phyloP scores from a whole-genome alignment of 2,329 filamentous ascomycete genomes.

The Colletotrichum melonis region DNA sequence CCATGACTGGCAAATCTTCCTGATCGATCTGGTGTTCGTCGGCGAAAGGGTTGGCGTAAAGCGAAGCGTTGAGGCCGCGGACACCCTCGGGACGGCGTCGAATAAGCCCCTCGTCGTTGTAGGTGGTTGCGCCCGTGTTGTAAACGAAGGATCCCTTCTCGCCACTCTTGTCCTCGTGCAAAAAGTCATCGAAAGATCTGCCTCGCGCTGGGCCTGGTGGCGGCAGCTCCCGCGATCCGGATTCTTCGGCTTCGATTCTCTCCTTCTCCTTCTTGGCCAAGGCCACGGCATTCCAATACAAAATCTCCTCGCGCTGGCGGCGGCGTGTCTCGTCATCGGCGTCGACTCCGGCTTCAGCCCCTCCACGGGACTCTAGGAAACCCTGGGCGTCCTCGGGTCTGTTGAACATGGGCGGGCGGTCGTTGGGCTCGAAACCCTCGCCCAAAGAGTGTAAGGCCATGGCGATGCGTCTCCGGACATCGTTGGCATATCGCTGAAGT shows the following conservation, averaged over 20 bases:
- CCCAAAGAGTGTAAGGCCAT: slow-evolving; percentile 69
- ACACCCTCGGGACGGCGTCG: slow-evolving; percentile 61
- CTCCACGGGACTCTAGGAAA: slow-evolving; percentile 65
- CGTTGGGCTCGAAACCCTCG: slow-evolving; percentile 62
- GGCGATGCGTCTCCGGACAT: slow-evolving; percentile 71
- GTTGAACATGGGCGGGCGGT: slow-evolving; percentile 69
- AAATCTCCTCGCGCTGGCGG: slow-evolving; percentile 71
- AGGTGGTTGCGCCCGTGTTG: slow-evolving; percentile 64
- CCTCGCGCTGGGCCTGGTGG: slow-evolving; percentile 40
- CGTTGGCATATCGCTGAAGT: slow-evolving; percentile 69
- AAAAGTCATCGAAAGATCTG: slow-evolving; percentile 69
- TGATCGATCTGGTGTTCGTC: slow-evolving; percentile 66
- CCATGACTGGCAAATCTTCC: slow-evolving; percentile 51
- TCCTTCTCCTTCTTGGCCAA: slow-evolving; percentile 58
- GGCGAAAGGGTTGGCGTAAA: slow-evolving; percentile 70
- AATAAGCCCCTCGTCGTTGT: slow-evolving; percentile 56
- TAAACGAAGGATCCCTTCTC: slow-evolving; percentile 68
- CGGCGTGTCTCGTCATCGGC: slow-evolving; percentile 71
- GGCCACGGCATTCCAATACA: slow-evolving; percentile 72
- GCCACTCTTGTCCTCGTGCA: slow-evolving; percentile 60
- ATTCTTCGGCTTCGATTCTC: slow-evolving; percentile 37
- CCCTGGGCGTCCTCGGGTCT: slow-evolving; percentile 74
- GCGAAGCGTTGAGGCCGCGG: slow-evolving; percentile 57
- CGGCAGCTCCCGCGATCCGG: slow-evolving; percentile 31
- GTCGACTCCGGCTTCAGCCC: slow-evolving; percentile 62